phyloP scores from a whole-genome alignment of 805 yeast genomes.

The Teunomyces tritomae region DNA sequence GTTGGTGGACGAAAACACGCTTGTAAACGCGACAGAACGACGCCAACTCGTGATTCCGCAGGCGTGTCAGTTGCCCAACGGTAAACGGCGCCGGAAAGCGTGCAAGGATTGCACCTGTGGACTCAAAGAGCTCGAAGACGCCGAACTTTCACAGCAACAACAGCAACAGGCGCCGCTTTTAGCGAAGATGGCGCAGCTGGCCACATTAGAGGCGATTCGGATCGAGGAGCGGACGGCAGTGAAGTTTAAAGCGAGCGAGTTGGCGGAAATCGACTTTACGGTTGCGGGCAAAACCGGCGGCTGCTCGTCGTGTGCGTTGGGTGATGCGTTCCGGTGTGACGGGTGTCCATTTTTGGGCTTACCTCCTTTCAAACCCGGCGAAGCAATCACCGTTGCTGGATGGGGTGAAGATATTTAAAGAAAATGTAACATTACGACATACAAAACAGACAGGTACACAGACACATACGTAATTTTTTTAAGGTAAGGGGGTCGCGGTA shows the following conservation, averaged over 20 bases:
- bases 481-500: too few species aligned
- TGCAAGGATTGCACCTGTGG: conserved; percentile 99
- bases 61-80: conserved; percentile 50
- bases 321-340: conserved; percentile 97
- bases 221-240: conserved; percentile 49
- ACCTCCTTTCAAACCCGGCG: conserved; percentile 98
- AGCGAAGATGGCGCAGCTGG: conserved; percentile 48
- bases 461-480: too few species aligned
- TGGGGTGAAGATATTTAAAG: conserved; percentile 71
- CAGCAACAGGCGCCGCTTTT: conserved; percentile 40
- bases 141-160: conserved; percentile 36
- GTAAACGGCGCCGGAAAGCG: conserved; percentile 78
- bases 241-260: conserved; percentile 60
- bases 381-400: conserved; percentile 71
- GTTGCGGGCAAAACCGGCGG: conserved; percentile 97
- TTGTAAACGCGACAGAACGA: conserved; percentile 28
- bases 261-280: conserved; percentile 91
- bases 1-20: conserved; percentile 35
- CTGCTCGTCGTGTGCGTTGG: conserved; percentile 94
- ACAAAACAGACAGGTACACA: not conserved
- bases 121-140: conserved; percentile 80
- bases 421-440: not conserved
- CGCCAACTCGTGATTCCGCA: conserved; percentile 54
- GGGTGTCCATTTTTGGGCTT: conserved; percentile 97
- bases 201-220: conserved; percentile 51